These are phyloP conservation scores for Penicillium pulvis DNA, from an alignment of 495 filamentous ascomycete genomes.

Conservation along the genomic window DNA sequence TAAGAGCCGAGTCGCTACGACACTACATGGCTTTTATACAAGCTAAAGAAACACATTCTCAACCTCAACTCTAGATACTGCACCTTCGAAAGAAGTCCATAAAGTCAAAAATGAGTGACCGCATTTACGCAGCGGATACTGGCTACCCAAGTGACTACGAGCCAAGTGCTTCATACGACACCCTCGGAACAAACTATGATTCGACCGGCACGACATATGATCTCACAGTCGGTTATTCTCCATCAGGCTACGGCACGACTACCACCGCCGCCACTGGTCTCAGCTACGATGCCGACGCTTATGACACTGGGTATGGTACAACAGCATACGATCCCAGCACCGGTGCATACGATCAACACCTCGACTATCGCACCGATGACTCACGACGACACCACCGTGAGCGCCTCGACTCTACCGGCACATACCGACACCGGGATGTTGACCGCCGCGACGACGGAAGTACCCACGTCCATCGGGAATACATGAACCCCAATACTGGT, in stretches of 20 bases:
- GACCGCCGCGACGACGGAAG: slow-evolving; percentile 37
- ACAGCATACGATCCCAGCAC: slow-evolving; percentile 41
- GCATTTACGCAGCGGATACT: slow-evolving; percentile 16
- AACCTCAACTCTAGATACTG: neutral
- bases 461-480: slow-evolving; percentile 38
- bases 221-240: slow-evolving; percentile 25
- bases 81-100: neutral
- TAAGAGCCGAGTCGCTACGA: neutral
- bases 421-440: slow-evolving; percentile 40
- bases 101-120: slow-evolving; percentile 24
- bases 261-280: slow-evolving; percentile 36
- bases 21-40: neutral
- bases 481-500: slow-evolving; percentile 43
- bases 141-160: slow-evolving; percentile 21
- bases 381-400: slow-evolving; percentile 41
- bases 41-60: neutral
- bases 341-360: slow-evolving; percentile 43
- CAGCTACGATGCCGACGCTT: slow-evolving; percentile 40
- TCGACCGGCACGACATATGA: slow-evolving; percentile 25
- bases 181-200: slow-evolving; percentile 22
- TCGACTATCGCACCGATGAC: slow-evolving; percentile 37
- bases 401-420: slow-evolving; percentile 31
- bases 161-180: slow-evolving; percentile 17
- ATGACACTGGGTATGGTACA: slow-evolving; percentile 40
- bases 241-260: slow-evolving; percentile 38